Evolutionary conservation across 2,329 filamentous ascomycete species (phyloP).

Genomic region (Cladorrhinum sp.): DNA sequence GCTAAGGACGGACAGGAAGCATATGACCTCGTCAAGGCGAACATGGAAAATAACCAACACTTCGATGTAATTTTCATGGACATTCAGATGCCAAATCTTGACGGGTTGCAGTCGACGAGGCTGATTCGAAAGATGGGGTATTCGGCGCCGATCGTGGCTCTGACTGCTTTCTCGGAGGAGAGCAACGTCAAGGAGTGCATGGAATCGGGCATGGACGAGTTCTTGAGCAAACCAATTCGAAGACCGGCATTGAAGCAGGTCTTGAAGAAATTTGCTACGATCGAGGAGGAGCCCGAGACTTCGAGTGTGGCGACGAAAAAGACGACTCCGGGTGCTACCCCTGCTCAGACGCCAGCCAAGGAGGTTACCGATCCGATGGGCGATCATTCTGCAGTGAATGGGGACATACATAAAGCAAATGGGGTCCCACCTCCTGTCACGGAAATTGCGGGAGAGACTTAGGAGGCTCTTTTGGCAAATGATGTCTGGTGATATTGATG

Average conservation of each 20-base stretch:
- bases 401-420: constrained; percentile 11
- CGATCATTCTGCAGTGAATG: not conserved
- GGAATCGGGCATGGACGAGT: constrained; percentile 90
- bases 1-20: constrained; percentile 86
- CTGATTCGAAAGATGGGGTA: constrained; percentile 86
- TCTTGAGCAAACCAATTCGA: constrained; percentile 72
- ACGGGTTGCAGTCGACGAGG: constrained; percentile 81
- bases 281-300: constrained; percentile 65
- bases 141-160: constrained; percentile 79
- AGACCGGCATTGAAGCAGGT: constrained; percentile 84
- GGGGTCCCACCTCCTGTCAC: constrained; percentile 3
- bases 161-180: constrained; percentile 88
- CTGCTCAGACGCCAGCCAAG: constrained; percentile 16
- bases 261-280: constrained; percentile 78
- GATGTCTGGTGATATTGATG: not conserved
- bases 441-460: not conserved
- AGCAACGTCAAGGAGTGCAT: constrained; percentile 84
- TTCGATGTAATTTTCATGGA: constrained; percentile 97
- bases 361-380: constrained; percentile 16
- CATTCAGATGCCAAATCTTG: constrained; percentile 90
- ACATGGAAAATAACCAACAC: constrained; percentile 67
- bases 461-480: not conserved
- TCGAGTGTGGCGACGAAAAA: constrained; percentile 34
- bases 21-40: constrained; percentile 78
- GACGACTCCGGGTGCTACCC: constrained; percentile 29